phyloP scores from a whole-genome alignment of 2,329 filamentous ascomycete species.

The Trichoderma citrinoviride region DNA sequence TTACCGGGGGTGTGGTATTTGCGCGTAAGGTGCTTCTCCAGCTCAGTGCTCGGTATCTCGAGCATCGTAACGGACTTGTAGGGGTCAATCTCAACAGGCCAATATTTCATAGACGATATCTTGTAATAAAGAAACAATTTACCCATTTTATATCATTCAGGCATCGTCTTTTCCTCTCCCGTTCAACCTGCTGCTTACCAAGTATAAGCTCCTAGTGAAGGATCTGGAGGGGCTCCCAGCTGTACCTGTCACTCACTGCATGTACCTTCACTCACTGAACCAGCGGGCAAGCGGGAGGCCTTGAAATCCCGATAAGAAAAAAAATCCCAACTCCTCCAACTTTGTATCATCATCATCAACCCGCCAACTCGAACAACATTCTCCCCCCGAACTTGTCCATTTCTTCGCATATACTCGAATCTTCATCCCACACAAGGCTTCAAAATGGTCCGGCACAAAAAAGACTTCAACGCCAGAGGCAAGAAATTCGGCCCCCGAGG shows the following conservation, averaged over 20 bases:
- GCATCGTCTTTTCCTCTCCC: no score
- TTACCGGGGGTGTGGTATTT: conserved; percentile 9
- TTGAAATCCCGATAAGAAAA: conserved; percentile 5
- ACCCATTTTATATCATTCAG: no score
- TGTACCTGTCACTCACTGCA: no score
- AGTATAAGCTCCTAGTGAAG: no score
- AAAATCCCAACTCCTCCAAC: not conserved
- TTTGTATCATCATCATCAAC: conserved; percentile 7
- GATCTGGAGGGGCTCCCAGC: no score
- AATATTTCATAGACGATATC: no score
- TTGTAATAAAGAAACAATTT: no score
- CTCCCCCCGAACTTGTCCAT: not conserved
- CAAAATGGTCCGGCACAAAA: conserved; percentile 94
- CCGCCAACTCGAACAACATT: not conserved
- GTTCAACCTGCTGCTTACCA: no score
- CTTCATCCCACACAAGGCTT: not conserved
- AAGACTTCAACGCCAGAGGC: conserved; percentile 72
- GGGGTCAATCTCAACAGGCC: not conserved
- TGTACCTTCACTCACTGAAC: no score
- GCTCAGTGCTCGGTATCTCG: no score
- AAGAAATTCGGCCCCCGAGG: conserved; percentile 64
- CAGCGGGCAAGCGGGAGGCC: not conserved
- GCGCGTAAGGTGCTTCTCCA: no score
- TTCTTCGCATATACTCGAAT: not conserved
- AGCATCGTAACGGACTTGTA: no score